These are phyloP conservation scores for Triangularia setosa DNA, from an alignment of 2,329 filamentous ascomycete species.

Conservation along the genomic window DNA sequence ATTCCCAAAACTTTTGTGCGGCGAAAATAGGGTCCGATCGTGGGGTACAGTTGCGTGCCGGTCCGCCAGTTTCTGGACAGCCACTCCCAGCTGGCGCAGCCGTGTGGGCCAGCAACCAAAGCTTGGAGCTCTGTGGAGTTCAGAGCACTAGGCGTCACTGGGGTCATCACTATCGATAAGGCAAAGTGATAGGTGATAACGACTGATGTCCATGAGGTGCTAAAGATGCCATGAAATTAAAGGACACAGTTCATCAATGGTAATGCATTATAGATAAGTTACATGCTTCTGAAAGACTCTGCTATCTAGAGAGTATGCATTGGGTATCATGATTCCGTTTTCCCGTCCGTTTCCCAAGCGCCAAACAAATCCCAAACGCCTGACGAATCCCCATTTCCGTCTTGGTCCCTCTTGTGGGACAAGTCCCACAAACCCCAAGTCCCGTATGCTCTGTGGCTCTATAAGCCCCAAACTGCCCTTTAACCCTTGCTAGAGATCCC, in stretches of 20 bases:
- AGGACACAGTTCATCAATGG: too few relatives aligned
- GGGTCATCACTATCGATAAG: neutral
- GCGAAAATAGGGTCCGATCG: conserved; percentile 46
- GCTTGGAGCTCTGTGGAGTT: neutral
- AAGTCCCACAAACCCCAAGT: neutral
- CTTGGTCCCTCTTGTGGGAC: neutral
- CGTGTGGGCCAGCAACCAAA: neutral
- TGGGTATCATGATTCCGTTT: conserved; percentile 4
- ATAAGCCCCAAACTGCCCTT: neutral
- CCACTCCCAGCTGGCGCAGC: conserved; percentile 15
- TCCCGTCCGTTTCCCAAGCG: neutral
- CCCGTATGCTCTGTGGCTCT: neutral
- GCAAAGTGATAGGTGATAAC: neutral
- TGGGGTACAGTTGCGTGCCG: conserved; percentile 25
- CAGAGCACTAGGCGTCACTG: too few relatives aligned
- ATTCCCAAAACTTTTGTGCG: conserved; percentile 50
- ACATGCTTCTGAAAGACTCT: neutral
- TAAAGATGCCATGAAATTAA: too few relatives aligned
- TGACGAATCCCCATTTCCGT: neutral
- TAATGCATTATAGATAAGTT: neutral
- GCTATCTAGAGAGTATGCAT: neutral
- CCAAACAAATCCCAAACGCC: neutral
- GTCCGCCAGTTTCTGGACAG: conserved; percentile 11
- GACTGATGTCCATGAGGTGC: neutral
- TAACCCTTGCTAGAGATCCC: conserved; percentile 10